These are phyloP conservation scores for Sarocladium kiliense DNA, from an alignment of 2,329 filamentous ascomycete species.

Conservation along the genomic window DNA sequence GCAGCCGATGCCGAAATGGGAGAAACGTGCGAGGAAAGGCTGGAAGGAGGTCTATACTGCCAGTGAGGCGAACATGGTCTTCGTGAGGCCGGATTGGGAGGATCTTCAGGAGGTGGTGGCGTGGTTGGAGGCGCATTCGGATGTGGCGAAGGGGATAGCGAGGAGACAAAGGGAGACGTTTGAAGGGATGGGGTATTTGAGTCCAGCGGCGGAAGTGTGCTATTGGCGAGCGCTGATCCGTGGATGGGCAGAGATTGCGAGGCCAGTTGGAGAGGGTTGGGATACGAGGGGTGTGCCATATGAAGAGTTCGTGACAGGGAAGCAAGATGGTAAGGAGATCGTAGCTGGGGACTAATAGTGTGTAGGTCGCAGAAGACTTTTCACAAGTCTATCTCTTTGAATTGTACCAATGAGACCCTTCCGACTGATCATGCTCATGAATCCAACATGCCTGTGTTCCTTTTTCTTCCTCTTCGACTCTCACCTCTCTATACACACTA, in stretches of 20 bases:
- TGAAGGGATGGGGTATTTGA: slow-evolving; percentile 38
- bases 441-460: neutral
- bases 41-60: slow-evolving; percentile 33
- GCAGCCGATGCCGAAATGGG: slow-evolving; percentile 7
- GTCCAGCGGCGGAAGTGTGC: slow-evolving; percentile 45
- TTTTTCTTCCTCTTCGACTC: neutral
- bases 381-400: neutral
- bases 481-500: neutral
- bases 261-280: slow-evolving; percentile 28
- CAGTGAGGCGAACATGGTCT: slow-evolving; percentile 41
- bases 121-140: slow-evolving; percentile 40
- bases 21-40: slow-evolving; percentile 12
- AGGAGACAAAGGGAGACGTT: slow-evolving; percentile 39
- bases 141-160: slow-evolving; percentile 41
- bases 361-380: neutral
- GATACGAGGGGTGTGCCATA: slow-evolving; percentile 27
- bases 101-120: slow-evolving; percentile 40
- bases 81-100: slow-evolving; percentile 45
- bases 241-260: slow-evolving; percentile 40
- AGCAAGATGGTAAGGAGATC: neutral
- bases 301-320: slow-evolving; percentile 29
- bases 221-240: slow-evolving; percentile 47
- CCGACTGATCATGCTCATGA: neutral
- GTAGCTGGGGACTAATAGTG: neutral
- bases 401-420: neutral